Evolutionary conservation across 2,329 filamentous ascomycete genomes (phyloP).

Genomic region (Sporothrix humicola): DNA sequence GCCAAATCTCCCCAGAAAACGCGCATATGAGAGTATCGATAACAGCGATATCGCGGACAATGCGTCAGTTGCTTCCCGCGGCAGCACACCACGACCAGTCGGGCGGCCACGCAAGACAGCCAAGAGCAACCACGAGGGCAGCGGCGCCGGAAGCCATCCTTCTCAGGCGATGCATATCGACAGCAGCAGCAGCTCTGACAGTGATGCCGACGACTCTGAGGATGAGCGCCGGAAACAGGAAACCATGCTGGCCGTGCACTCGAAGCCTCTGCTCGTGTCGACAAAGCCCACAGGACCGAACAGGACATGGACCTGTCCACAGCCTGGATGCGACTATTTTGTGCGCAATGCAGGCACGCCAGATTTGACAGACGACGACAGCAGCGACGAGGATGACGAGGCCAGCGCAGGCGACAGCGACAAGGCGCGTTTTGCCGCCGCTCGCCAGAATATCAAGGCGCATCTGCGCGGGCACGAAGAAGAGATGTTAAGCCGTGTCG

Average conservation of each 20-base stretch:
- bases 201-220: slow-evolving; percentile 33
- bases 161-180: slow-evolving; percentile 4
- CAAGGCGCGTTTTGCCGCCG: too few relatives aligned
- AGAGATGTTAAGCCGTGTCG: slow-evolving; percentile 54
- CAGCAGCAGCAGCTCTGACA: slow-evolving; percentile 27
- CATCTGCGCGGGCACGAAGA: slow-evolving; percentile 68
- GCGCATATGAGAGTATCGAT: slow-evolving; percentile 44
- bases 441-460: slow-evolving; percentile 52
- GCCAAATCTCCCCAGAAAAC: slow-evolving; percentile 52
- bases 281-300: slow-evolving; percentile 60
- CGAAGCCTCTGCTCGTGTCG: slow-evolving; percentile 56
- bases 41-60: slow-evolving; percentile 27
- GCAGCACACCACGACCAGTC: slow-evolving; percentile 13
- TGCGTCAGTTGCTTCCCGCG: not conserved
- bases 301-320: slow-evolving; percentile 69
- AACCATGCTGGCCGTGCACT: slow-evolving; percentile 52
- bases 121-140: not conserved
- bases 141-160: not conserved
- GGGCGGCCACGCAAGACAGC: slow-evolving; percentile 30
- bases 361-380: not conserved
- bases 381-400: not conserved
- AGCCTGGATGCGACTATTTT: slow-evolving; percentile 67
- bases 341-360: slow-evolving; percentile 53
- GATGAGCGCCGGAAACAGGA: not conserved
- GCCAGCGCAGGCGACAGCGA: not conserved